Evolutionary conservation across 441 rosid species (phyloP).

Genomic region (Macaranga tanarius): DNA sequence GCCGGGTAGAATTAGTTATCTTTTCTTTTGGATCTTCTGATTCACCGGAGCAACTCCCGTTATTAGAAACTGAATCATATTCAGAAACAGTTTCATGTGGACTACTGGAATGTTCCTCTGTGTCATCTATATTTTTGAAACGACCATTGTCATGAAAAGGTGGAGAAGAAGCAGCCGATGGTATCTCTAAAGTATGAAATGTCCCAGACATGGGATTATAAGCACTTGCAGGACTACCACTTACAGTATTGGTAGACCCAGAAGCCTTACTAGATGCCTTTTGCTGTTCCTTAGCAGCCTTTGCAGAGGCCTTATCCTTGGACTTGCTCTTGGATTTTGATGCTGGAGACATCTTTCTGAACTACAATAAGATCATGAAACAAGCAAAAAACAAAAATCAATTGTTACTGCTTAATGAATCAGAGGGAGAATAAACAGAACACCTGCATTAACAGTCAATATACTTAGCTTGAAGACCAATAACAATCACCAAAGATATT

Average conservation of each 20-base stretch:
- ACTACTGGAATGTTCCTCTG: slow-evolving; percentile 49
- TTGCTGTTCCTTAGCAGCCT: slow-evolving; percentile 47
- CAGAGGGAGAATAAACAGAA: neutral
- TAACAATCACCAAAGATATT: neutral
- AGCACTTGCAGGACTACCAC: slow-evolving; percentile 53
- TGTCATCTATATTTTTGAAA: slow-evolving; percentile 64
- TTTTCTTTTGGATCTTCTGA: slow-evolving; percentile 80
- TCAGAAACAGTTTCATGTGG: slow-evolving; percentile 48
- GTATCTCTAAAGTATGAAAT: slow-evolving; percentile 61
- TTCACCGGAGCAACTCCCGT: slow-evolving; percentile 86
- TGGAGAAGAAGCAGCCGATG: slow-evolving; percentile 38
- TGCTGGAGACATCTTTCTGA: slow-evolving; percentile 59
- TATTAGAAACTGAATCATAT: slow-evolving; percentile 72
- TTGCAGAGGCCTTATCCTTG: slow-evolving; percentile 48
- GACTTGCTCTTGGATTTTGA: slow-evolving; percentile 49
- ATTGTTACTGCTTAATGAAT: neutral
- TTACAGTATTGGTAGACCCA: slow-evolving; percentile 41
- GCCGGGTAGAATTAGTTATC: slow-evolving; percentile 40
- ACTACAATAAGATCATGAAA: slow-evolving; percentile 19
- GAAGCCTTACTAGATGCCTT: slow-evolving; percentile 46
- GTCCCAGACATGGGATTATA: slow-evolving; percentile 67
- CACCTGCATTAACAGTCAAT: neutral
- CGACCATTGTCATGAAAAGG: slow-evolving; percentile 51
- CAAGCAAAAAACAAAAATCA: slow-evolving; percentile 4
- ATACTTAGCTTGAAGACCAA: neutral